These are phyloP conservation scores for Phanerochaete carnosa DNA, from an alignment of 768 basidiomycete genomes.

Conservation along the genomic window DNA sequence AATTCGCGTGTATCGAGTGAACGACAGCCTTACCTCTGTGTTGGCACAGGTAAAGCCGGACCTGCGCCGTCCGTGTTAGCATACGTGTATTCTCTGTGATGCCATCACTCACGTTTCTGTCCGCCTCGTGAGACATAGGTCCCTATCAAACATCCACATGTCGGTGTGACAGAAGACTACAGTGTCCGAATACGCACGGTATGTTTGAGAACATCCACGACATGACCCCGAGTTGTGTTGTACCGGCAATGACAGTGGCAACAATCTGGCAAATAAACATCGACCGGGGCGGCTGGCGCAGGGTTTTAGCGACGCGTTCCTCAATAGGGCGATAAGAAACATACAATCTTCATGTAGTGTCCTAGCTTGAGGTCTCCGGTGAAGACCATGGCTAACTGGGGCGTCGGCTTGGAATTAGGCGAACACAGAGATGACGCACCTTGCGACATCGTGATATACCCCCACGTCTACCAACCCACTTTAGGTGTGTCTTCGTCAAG, in stretches of 20 bases:
- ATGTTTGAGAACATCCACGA: slow-evolving; percentile 62
- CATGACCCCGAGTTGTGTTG: slow-evolving; percentile 62
- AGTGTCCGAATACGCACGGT: slow-evolving; percentile 34
- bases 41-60: slow-evolving; percentile 20
- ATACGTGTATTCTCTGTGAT: background rate
- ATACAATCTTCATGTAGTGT: slow-evolving; percentile 59
- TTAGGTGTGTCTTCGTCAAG: background rate
- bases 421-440: background rate
- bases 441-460: slow-evolving; percentile 59
- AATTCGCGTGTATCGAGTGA: no score
- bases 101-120: background rate
- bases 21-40: no score
- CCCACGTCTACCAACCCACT: slow-evolving; percentile 64
- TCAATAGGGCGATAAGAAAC: background rate
- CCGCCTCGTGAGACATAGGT: slow-evolving; percentile 23
- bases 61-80: background rate
- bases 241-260: slow-evolving; percentile 54
- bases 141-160: background rate
- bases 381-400: slow-evolving; percentile 50
- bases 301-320: background rate
- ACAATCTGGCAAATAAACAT: slow-evolving; percentile 44
- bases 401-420: background rate
- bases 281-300: slow-evolving; percentile 35
- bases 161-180: background rate
- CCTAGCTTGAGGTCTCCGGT: slow-evolving; percentile 76